These are phyloP conservation scores for Dioscorea cayenensis DNA, from an alignment of 116 monocot genomes.

Conservation along the genomic window DNA sequence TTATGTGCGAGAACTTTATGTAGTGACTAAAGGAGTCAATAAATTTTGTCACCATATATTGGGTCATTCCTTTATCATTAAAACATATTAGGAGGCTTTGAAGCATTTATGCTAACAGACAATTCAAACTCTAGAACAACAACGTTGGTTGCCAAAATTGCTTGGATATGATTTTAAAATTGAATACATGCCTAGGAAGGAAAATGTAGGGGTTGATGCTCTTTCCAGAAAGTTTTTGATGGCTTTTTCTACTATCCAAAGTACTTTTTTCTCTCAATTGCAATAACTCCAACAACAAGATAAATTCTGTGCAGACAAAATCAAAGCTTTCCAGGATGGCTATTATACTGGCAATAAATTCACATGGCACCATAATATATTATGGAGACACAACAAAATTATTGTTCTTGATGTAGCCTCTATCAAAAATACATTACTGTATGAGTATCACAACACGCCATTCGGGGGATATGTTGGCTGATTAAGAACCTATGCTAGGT, in stretches of 20 bases:
- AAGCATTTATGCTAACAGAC: slow-evolving; percentile 8
- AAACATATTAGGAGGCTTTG: not conserved
- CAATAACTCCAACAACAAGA: too few relatives aligned
- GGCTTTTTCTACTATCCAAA: too few relatives aligned
- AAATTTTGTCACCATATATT: not conserved
- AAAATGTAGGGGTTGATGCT: not conserved
- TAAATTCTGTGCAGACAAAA: too few relatives aligned
- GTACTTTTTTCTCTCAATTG: too few relatives aligned
- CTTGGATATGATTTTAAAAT: not conserved
- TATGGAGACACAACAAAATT: too few relatives aligned
- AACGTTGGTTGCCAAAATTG: not conserved
- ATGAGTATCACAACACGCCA: not conserved
- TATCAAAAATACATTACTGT: not conserved
- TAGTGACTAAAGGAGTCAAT: not conserved
- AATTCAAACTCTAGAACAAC: not conserved
- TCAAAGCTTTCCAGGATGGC: too few relatives aligned
- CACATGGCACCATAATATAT: too few relatives aligned
- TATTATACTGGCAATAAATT: too few relatives aligned
- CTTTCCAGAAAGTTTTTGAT: too few relatives aligned
- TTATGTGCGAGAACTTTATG: not conserved
- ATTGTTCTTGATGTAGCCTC: not conserved
- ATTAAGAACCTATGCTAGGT: not conserved
- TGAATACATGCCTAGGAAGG: not conserved
- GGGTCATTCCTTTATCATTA: not conserved
- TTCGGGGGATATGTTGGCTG: not conserved